Conservation (phyloP, 2,329 filamentous ascomycete genomes). For the Byssochlamys sp. region DNA sequence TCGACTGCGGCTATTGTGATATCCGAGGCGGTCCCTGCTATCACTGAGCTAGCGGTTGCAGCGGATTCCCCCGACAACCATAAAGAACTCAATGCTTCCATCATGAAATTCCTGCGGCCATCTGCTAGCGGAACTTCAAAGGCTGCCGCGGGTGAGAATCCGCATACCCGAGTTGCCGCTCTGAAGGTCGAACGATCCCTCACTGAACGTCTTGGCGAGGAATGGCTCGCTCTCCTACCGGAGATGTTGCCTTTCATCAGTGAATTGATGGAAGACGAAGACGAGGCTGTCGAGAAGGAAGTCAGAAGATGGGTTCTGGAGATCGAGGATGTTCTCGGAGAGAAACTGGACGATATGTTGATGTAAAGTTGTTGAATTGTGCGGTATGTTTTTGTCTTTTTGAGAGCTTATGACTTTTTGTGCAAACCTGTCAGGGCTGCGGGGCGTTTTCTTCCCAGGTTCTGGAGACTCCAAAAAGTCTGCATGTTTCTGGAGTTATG, state of each 20-base stretch:
- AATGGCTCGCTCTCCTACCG: conserved; percentile 81
- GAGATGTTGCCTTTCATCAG: conserved; percentile 96
- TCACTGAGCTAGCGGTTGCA: conserved; percentile 69
- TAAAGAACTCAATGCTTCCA: conserved; percentile 70
- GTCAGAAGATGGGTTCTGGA: conserved; percentile 80
- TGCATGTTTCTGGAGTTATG: background rate
- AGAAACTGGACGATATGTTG: conserved; percentile 86
- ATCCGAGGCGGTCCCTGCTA: conserved; percentile 57
- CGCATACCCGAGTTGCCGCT: conserved; percentile 66
- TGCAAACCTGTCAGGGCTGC: background rate
- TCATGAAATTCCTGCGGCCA: conserved; percentile 66
- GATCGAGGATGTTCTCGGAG: conserved; percentile 81
- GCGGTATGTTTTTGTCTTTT: background rate
- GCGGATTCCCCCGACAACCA: conserved; percentile 81
- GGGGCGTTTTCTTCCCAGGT: background rate
- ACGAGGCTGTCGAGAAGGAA: conserved; percentile 83
- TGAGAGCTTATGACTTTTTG: background rate
- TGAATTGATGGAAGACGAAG: conserved; percentile 91
- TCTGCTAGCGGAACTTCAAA: conserved; percentile 31
- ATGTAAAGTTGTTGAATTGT: conserved; percentile 44
- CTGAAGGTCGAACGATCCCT: conserved; percentile 72
- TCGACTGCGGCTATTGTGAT: conserved; percentile 38
- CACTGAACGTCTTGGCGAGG: conserved; percentile 73
- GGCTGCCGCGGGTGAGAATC: conserved; percentile 42
- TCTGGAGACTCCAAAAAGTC: background rate